phyloP scores from a whole-genome alignment of 208 protist species.

The Leishmania amazonensis region DNA sequence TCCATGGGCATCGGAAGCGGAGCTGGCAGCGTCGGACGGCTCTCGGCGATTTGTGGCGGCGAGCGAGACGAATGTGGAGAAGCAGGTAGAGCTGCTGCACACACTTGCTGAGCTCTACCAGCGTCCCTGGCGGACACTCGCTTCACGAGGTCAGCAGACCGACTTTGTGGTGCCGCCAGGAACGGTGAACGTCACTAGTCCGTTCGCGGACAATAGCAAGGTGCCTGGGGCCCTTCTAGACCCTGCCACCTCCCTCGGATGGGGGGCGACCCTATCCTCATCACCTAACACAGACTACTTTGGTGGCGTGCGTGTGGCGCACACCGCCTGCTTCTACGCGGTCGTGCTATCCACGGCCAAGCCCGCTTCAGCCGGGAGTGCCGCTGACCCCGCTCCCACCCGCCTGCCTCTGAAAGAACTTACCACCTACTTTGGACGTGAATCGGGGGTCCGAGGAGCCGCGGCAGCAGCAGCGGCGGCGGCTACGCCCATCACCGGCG shows the following conservation, averaged over 20 bases:
- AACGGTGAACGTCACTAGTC: constrained; percentile 73
- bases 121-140: constrained; percentile 54
- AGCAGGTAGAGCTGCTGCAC: constrained; percentile 58
- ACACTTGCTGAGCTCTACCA: constrained; percentile 66
- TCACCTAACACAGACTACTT: constrained; percentile 8
- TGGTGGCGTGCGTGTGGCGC: constrained; percentile 12
- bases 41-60: constrained; percentile 56
- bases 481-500: constrained; percentile 44
- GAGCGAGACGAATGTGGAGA: constrained; percentile 65
- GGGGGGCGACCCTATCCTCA: constrained; percentile 15
- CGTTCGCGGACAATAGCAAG: constrained; percentile 52
- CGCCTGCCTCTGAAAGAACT: constrained; percentile 35
- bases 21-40: constrained; percentile 16
- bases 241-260: constrained; percentile 48
- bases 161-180: constrained; percentile 73
- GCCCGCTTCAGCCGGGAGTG: neutral
- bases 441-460: constrained; percentile 36
- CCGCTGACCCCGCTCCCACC: constrained; percentile 7
- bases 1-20: constrained; percentile 59
- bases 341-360: constrained; percentile 14
- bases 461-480: constrained; percentile 21
- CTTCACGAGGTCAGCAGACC: constrained; percentile 72
- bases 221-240: constrained; percentile 45
- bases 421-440: constrained; percentile 52
- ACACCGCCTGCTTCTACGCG: constrained; percentile 24